phyloP scores from a whole-genome alignment of 2,329 filamentous ascomycete genomes.

The Pezicula rhizophila region DNA sequence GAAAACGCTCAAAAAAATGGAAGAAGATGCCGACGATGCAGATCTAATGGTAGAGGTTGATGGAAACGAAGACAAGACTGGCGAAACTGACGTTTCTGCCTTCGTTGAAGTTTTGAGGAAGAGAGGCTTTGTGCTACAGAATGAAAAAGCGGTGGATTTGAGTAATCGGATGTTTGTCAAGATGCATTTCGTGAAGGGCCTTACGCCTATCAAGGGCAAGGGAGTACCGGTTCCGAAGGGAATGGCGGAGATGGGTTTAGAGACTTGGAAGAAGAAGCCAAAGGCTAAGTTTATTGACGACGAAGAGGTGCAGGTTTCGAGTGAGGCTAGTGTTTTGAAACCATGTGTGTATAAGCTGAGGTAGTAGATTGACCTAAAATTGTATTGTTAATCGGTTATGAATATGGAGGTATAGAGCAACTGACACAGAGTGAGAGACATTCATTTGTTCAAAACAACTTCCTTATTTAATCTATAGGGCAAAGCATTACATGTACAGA shows the following conservation, averaged over 20 bases:
- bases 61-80: constrained; percentile 53
- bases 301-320: constrained; percentile 54
- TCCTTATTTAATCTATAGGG: no score
- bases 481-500: no score
- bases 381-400: background rate
- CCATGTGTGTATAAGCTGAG: constrained; percentile 94
- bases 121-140: constrained; percentile 79
- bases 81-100: constrained; percentile 78
- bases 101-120: constrained; percentile 79
- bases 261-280: constrained; percentile 62
- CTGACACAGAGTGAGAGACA: no score
- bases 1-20: constrained; percentile 33
- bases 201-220: constrained; percentile 69
- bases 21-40: constrained; percentile 40
- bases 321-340: constrained; percentile 68
- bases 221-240: constrained; percentile 41
- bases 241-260: constrained; percentile 48
- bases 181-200: constrained; percentile 90
- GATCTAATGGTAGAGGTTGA: constrained; percentile 67
- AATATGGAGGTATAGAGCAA: background rate
- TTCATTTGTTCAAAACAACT: no score
- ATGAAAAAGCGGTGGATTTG: constrained; percentile 66
- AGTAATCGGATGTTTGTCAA: constrained; percentile 98
- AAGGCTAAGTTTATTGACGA: constrained; percentile 73
- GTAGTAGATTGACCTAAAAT: constrained; percentile 6